Evolutionary conservation across 495 filamentous ascomycete genomes (phyloP).

Genomic region (Penicillium coffeae): DNA sequence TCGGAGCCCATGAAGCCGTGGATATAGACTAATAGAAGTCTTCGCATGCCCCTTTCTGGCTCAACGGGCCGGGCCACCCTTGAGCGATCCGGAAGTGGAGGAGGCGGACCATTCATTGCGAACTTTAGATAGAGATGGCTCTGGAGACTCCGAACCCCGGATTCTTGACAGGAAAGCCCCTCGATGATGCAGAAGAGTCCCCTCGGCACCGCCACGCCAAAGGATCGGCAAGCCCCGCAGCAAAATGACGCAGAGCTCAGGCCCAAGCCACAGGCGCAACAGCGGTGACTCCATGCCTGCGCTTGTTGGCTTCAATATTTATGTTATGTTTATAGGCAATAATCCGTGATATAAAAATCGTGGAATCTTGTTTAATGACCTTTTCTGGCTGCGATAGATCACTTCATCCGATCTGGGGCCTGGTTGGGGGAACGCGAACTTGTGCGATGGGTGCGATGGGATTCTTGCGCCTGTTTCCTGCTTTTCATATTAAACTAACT

Average conservation of each 20-base stretch:
- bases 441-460: no score
- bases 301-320: no score
- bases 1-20: constrained; percentile 94
- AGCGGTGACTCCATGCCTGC: neutral
- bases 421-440: no score
- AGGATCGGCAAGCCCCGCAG: neutral
- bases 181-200: neutral
- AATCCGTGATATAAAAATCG: no score
- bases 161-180: neutral
- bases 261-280: neutral
- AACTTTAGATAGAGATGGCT: neutral
- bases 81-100: neutral
- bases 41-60: constrained; percentile 32
- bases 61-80: neutral
- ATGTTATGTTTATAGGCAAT: no score
- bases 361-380: no score
- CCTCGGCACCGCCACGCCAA: neutral
- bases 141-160: neutral
- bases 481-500: no score
- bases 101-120: neutral
- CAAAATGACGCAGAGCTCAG: neutral
- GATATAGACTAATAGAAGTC: constrained; percentile 76
- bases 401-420: no score
- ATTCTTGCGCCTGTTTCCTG: no score
- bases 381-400: no score